Evolutionary conservation across 495 filamentous ascomycete genomes (phyloP).

Genomic region (Chlorociboria aeruginascens): DNA sequence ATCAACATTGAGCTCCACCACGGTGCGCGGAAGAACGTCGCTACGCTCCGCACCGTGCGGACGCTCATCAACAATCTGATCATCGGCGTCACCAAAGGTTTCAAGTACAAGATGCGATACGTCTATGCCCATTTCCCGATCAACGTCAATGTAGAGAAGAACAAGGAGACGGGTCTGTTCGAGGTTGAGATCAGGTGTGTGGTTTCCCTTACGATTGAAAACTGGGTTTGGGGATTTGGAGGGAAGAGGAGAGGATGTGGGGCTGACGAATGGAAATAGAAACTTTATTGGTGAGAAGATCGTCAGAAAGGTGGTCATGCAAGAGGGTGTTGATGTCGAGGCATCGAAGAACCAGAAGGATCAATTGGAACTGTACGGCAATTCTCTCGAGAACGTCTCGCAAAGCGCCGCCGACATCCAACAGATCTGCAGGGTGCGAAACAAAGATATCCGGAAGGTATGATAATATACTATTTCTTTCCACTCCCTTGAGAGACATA

Average conservation of each 20-base stretch:
- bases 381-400: slow-evolving; percentile 92
- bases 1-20: slow-evolving; percentile 98
- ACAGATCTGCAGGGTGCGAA: slow-evolving; percentile 96
- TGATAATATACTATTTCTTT: slow-evolving; percentile 89
- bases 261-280: slow-evolving; percentile 37
- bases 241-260: background rate
- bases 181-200: slow-evolving; percentile 97
- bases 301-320: slow-evolving; percentile 80
- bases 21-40: slow-evolving; percentile 91
- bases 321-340: slow-evolving; percentile 79
- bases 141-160: slow-evolving; percentile 99
- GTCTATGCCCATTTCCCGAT: slow-evolving; percentile 99
- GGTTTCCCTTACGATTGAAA: background rate
- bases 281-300: slow-evolving; percentile 99
- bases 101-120: slow-evolving; percentile 99
- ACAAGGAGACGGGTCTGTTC: slow-evolving; percentile 71
- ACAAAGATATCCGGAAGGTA: slow-evolving; percentile 99
- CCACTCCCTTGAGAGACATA: slow-evolving; percentile 76
- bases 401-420: slow-evolving; percentile 98
- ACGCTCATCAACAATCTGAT: slow-evolving; percentile 97
- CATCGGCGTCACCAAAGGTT: slow-evolving; percentile 94
- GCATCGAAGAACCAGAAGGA: slow-evolving; percentile 89
- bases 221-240: background rate
- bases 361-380: slow-evolving; percentile 83
- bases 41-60: slow-evolving; percentile 93